These are phyloP conservation scores for Ilyonectria robusta DNA, from an alignment of 2,329 filamentous ascomycete genomes.

Conservation along the genomic window DNA sequence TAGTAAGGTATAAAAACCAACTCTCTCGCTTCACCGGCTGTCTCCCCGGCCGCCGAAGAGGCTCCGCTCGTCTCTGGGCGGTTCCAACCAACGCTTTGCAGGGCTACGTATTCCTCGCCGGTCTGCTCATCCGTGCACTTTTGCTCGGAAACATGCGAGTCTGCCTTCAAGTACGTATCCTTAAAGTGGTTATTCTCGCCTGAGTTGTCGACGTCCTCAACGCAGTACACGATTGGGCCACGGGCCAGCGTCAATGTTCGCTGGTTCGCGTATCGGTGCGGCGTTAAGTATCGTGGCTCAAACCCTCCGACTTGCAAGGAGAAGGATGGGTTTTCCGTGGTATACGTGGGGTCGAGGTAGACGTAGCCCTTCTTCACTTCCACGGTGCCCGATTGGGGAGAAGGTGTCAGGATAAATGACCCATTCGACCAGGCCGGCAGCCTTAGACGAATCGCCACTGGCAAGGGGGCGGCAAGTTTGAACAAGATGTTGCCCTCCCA, in stretches of 20 bases:
- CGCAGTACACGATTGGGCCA: slow-evolving; percentile 73
- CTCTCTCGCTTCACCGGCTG: slow-evolving; percentile 7
- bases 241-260: slow-evolving; percentile 67
- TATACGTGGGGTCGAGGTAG: slow-evolving; percentile 58
- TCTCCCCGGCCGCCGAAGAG: slow-evolving; percentile 4
- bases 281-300: slow-evolving; percentile 62
- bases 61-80: slow-evolving; percentile 7
- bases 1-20: slow-evolving; percentile 29
- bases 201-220: slow-evolving; percentile 70
- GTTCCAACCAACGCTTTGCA: slow-evolving; percentile 29
- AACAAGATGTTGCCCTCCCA: slow-evolving; percentile 68
- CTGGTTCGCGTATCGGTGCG: slow-evolving; percentile 70
- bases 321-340: slow-evolving; percentile 52
- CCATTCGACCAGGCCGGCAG: slow-evolving; percentile 67
- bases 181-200: slow-evolving; percentile 72
- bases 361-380: slow-evolving; percentile 64
- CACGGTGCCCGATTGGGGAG: slow-evolving; percentile 32
- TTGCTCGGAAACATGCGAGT: slow-evolving; percentile 22
- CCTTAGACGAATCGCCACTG: slow-evolving; percentile 62
- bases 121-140: slow-evolving; percentile 19
- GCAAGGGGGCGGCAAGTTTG: slow-evolving; percentile 50
- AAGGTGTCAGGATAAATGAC: slow-evolving; percentile 53
- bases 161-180: slow-evolving; percentile 43
- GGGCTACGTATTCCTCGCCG: slow-evolving; percentile 24
- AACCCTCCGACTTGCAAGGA: slow-evolving; percentile 60